These are phyloP conservation scores for Cordyceps militaris DNA, from an alignment of 2,329 filamentous ascomycete genomes.

Conservation along the genomic window DNA sequence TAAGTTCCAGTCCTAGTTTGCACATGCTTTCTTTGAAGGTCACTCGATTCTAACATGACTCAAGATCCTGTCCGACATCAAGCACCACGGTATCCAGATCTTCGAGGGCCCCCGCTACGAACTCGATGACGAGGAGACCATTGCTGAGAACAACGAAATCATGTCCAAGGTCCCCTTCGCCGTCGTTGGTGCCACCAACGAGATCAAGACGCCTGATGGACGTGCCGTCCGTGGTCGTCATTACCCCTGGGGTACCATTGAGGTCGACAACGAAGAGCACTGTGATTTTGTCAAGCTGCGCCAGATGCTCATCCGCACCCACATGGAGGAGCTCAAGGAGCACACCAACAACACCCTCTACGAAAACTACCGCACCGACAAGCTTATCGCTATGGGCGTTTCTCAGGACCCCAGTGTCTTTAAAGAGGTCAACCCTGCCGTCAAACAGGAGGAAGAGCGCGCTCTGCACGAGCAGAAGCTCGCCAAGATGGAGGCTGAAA, in stretches of 20 bases:
- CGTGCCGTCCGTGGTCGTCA: slow-evolving; percentile 92
- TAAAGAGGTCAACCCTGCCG: slow-evolving; percentile 99
- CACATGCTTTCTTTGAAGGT: neutral
- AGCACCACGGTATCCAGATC: slow-evolving; percentile 96
- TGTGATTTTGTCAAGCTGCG: slow-evolving; percentile 99
- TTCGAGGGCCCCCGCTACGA: slow-evolving; percentile 98
- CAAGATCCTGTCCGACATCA: slow-evolving; percentile 96
- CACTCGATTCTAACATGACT: slow-evolving; percentile 14
- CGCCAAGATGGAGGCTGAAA: slow-evolving; percentile 99
- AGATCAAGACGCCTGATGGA: slow-evolving; percentile 85
- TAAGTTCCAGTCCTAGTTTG: slow-evolving; percentile 43
- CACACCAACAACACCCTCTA: slow-evolving; percentile 98
- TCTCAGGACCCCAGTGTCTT: slow-evolving; percentile 98
- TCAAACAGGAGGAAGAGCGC: slow-evolving; percentile 99
- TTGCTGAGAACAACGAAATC: slow-evolving; percentile 99
- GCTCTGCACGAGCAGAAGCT: slow-evolving; percentile 98
- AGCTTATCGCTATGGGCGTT: slow-evolving; percentile 97
- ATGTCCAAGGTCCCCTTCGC: slow-evolving; percentile 99
- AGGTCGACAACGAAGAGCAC: slow-evolving; percentile 99
- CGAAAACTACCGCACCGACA: slow-evolving; percentile 99
- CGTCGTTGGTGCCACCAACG: slow-evolving; percentile 92
- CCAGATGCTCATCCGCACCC: slow-evolving; percentile 98
- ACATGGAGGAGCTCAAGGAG: slow-evolving; percentile 99
- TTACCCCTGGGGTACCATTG: slow-evolving; percentile 97
- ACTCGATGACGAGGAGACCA: slow-evolving; percentile 98